phyloP scores from a whole-genome alignment of 176 grass and related monocot species.

The Bothriochloa decipiens region DNA sequence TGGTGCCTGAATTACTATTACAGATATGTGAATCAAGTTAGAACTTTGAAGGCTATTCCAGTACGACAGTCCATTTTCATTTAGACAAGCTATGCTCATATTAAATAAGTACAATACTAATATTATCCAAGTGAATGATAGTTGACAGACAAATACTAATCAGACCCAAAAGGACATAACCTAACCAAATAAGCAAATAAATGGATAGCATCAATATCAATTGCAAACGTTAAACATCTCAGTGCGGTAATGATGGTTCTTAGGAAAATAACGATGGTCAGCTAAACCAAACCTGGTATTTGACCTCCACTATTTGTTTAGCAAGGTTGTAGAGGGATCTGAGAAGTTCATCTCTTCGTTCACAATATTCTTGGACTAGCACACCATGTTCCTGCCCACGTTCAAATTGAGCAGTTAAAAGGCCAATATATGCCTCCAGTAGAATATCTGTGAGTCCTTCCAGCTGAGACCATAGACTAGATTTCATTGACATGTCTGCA shows the following conservation, averaged over 20 bases:
- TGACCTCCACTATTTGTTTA: conserved; percentile 79
- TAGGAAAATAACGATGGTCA: conserved; percentile 12
- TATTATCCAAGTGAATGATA: not conserved
- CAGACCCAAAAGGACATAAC: conserved; percentile 2
- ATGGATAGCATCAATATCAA: conserved; percentile 5
- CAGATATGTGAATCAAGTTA: conserved; percentile 18
- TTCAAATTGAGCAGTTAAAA: conserved; percentile 89
- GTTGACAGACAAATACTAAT: not conserved
- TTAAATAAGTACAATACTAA: conserved; percentile 21
- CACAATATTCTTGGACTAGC: conserved; percentile 82
- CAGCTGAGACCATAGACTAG: conserved; percentile 72
- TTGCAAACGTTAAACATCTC: conserved; percentile 29
- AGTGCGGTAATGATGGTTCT: conserved; percentile 18
- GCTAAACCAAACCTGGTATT: conserved; percentile 72
- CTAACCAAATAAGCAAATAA: conserved; percentile 21
- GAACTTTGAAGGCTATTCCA: not conserved
- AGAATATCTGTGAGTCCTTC: conserved; percentile 80
- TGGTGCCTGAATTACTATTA: conserved; percentile 16
- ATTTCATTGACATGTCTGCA: conserved; percentile 62
- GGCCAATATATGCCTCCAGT: conserved; percentile 74
- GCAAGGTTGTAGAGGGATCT: conserved; percentile 77
- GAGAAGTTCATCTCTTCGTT: conserved; percentile 89
- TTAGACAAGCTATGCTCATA: conserved; percentile 22
- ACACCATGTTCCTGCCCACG: conserved; percentile 69
- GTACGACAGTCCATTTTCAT: not conserved